Percentiles rank a stretch among this genome's conserved stretches.
These are phyloP conservation scores for Ophiocordyceps sinensis DNA, from an alignment of 2,329 filamentous ascomycete genomes.

Conservation along the genomic window DNA sequence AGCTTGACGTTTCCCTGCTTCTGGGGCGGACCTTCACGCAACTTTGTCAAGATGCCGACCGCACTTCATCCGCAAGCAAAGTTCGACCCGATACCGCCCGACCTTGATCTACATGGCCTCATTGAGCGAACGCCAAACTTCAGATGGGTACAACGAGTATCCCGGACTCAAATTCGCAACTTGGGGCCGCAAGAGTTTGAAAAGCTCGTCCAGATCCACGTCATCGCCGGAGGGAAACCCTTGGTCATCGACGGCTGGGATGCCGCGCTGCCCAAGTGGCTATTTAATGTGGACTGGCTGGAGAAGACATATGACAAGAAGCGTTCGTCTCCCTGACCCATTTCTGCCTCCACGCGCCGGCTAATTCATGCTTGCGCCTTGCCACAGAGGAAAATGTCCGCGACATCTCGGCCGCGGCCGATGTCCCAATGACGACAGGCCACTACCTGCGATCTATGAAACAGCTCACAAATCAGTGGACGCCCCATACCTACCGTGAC, in stretches of 20 bases:
- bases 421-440: constrained; percentile 72
- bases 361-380: background rate
- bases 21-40: background rate
- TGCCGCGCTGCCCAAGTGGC: constrained; percentile 53
- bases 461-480: constrained; percentile 72
- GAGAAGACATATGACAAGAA: constrained; percentile 66
- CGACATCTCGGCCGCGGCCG: constrained; percentile 57
- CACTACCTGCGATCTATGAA: constrained; percentile 86
- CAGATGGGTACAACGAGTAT: constrained; percentile 70
- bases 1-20: background rate
- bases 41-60: constrained; percentile 47
- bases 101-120: constrained; percentile 62
- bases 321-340: constrained; percentile 32
- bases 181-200: constrained; percentile 72
- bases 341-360: background rate
- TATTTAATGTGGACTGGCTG: constrained; percentile 74
- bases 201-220: constrained; percentile 68
- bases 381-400: constrained; percentile 64
- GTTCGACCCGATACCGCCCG: constrained; percentile 80
- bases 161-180: constrained; percentile 60
- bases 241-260: constrained; percentile 87
- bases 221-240: constrained; percentile 73
- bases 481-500: constrained; percentile 59
- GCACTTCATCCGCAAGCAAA: constrained; percentile 68
- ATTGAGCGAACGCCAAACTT: constrained; percentile 75